Percentiles rank a stretch among this genome's conserved stretches.
Evolutionary conservation across 306 rosid species (phyloP).

Genomic region (Sindora glabra): DNA sequence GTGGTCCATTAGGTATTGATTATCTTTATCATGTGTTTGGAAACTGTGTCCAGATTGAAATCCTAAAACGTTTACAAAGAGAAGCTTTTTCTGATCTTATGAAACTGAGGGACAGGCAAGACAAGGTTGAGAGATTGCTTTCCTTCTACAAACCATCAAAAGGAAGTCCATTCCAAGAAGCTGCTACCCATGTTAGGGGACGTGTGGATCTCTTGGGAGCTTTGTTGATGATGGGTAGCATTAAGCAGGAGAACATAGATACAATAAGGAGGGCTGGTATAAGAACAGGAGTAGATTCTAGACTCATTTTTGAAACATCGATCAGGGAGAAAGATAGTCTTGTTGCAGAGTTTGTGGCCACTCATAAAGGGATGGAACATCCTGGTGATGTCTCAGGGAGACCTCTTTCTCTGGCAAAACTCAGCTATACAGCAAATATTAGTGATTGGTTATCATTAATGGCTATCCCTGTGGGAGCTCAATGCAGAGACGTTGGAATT

Average conservation of each 20-base stretch:
- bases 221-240: constrained; percentile 30
- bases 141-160: constrained; percentile 59
- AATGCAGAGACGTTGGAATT: constrained; percentile 63
- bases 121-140: constrained; percentile 63
- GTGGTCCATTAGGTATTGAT: not conserved
- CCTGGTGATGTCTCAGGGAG: constrained; percentile 25
- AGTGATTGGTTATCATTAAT: constrained; percentile 59
- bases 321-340: constrained; percentile 44
- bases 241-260: constrained; percentile 35
- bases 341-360: constrained; percentile 60
- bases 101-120: constrained; percentile 90
- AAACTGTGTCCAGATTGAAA: constrained; percentile 41
- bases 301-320: constrained; percentile 64
- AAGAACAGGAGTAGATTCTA: constrained; percentile 57
- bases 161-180: constrained; percentile 69
- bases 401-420: constrained; percentile 63
- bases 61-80: constrained; percentile 79
- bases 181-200: constrained; percentile 53
- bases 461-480: constrained; percentile 75
- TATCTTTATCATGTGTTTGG: not conserved
- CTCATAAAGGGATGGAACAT: constrained; percentile 30
- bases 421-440: constrained; percentile 38
- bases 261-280: constrained; percentile 45
- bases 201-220: constrained; percentile 66
- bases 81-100: constrained; percentile 84